phyloP scores from a whole-genome alignment of 139 green algal species.

The Auxenochlorella pyrenoidosa region DNA sequence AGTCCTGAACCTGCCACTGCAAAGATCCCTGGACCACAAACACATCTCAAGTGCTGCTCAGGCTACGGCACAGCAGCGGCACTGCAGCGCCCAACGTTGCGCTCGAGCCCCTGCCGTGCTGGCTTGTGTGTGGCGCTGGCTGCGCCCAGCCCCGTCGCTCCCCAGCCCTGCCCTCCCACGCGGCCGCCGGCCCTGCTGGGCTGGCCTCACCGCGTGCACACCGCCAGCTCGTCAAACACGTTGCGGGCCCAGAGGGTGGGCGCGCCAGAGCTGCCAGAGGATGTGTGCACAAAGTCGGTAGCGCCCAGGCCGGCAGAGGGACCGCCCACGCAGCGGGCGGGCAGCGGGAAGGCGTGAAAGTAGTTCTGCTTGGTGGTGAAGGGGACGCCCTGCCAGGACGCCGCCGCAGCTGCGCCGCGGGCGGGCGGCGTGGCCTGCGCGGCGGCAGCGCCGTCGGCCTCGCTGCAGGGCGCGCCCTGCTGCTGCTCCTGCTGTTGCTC shows the following conservation, averaged over 20 bases:
- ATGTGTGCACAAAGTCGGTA: conserved; percentile 10
- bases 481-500: not conserved
- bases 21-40: no score
- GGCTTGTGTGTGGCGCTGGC: no score
- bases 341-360: conserved; percentile 4
- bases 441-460: not conserved
- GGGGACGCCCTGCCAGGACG: not conserved
- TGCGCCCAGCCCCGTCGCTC: no score
- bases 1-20: no score
- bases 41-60: no score
- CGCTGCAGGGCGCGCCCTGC: no score
- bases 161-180: no score
- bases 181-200: no score
- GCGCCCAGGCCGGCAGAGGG: not conserved
- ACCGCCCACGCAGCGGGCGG: not conserved
- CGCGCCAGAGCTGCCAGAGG: not conserved
- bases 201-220: not conserved
- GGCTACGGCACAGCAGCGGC: no score
- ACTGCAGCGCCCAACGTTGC: no score
- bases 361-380: conserved; percentile 21
- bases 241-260: conserved; percentile 15
- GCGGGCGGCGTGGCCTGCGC: not conserved
- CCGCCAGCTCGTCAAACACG: conserved; percentile 5
- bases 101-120: no score
- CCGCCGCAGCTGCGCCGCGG: no score